These are phyloP conservation scores for Marsdenia floribunda DNA, from an alignment of 257 asterid species.

Conservation along the genomic window DNA sequence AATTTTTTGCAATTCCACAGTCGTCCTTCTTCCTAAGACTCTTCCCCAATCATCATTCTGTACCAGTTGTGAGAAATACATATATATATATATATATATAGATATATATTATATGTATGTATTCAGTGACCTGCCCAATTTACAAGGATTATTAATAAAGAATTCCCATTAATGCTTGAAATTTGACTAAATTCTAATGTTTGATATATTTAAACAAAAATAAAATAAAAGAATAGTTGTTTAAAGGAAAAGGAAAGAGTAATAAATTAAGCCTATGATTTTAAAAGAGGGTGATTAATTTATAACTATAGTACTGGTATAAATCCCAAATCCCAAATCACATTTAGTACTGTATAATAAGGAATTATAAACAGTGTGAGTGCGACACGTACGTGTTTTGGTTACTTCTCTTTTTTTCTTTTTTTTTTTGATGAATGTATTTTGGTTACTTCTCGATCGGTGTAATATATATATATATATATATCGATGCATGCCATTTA, in stretches of 20 bases:
- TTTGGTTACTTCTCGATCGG: neutral
- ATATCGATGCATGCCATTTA: neutral
- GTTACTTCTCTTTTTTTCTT: neutral
- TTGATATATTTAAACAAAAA: too few relatives aligned
- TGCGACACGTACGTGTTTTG: neutral
- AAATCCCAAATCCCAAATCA: too few relatives aligned
- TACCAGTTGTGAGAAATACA: neutral
- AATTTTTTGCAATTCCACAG: neutral
- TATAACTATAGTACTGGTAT: too few relatives aligned
- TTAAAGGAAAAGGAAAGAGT: too few relatives aligned
- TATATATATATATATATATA: too few relatives aligned
- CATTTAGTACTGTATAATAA: too few relatives aligned
- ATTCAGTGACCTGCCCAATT: constrained; percentile 12
- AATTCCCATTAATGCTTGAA: neutral
- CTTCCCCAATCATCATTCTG: neutral
- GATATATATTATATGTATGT: neutral
- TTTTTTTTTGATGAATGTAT: too few relatives aligned
- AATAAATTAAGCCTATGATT: too few relatives aligned
- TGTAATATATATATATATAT: neutral
- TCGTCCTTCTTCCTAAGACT: neutral
- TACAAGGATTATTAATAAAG: neutral
- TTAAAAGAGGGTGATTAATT: too few relatives aligned
- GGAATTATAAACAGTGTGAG: too few relatives aligned
- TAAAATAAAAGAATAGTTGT: too few relatives aligned
- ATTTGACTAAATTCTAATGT: neutral